phyloP scores from a whole-genome alignment of 345 rosid species.

The Sisymbrium irio region DNA sequence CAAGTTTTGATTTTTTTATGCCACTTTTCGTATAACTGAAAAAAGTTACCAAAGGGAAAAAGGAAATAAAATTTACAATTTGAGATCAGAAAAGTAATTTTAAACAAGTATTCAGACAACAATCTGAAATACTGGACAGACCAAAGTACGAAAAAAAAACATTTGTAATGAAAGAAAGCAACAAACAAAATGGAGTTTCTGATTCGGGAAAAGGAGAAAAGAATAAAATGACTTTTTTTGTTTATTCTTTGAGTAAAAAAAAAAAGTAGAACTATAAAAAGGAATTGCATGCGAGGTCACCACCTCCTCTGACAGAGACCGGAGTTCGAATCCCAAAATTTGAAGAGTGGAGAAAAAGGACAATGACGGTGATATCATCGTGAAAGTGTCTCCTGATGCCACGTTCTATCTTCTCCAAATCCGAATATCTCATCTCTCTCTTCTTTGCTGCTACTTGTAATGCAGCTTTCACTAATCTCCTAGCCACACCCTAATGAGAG shows the following conservation, averaged over 20 bases:
- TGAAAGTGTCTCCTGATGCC: constrained; percentile 98
- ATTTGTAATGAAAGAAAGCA: constrained; percentile 17
- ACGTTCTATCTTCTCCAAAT: constrained; percentile 86
- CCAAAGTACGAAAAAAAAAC: background rate
- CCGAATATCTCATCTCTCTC: constrained; percentile 93
- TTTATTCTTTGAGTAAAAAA: background rate
- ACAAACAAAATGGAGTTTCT: constrained; percentile 8
- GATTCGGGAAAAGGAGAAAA: background rate
- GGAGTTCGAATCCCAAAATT: constrained; percentile 28
- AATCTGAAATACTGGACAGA: constrained; percentile 6
- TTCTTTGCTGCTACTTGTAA: constrained; percentile 87
- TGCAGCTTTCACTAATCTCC: constrained; percentile 73
- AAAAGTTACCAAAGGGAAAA: background rate
- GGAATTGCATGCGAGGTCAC: constrained; percentile 32
- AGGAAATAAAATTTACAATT: background rate
- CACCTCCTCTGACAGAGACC: constrained; percentile 64
- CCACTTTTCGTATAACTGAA: background rate
- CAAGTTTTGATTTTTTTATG: background rate
- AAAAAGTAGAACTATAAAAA: background rate
- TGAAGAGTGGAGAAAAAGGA: constrained; percentile 71
- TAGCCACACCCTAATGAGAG: constrained; percentile 64
- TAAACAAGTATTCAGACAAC: constrained; percentile 4
- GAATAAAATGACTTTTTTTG: background rate
- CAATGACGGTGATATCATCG: constrained; percentile 85
- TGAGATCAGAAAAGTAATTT: background rate